These are phyloP conservation scores for Sugiyamaella novakii DNA, from an alignment of 1,139 yeast species.

Conservation along the genomic window DNA sequence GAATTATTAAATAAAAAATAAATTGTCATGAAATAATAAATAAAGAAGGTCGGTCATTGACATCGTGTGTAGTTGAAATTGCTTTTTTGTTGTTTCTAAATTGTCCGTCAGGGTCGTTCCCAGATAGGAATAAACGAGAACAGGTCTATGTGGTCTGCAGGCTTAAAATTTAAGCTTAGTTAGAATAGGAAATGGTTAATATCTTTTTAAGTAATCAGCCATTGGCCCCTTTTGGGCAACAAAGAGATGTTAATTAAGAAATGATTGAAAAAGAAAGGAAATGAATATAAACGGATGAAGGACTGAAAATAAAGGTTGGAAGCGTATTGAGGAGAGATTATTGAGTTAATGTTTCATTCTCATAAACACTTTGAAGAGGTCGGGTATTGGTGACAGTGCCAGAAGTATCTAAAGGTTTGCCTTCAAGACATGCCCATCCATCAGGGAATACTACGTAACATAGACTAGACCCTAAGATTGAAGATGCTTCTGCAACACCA, in stretches of 20 bases:
- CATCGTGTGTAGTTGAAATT: no score
- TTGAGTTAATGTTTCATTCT: conserved; percentile 18
- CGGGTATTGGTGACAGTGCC: not conserved
- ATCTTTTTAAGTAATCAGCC: no score
- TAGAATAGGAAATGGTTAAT: not conserved
- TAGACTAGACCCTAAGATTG: conserved; percentile 44
- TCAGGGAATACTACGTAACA: conserved; percentile 46
- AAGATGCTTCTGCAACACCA: conserved; percentile 46
- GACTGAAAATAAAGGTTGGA: not conserved
- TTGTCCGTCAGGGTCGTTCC: no score
- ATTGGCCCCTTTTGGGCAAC: not conserved
- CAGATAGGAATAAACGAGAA: no score
- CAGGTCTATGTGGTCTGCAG: not conserved
- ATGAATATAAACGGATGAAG: not conserved
- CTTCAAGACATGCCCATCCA: conserved; percentile 44
- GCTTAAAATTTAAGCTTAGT: not conserved
- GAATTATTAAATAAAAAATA: conserved; percentile 4
- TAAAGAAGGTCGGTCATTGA: conserved; percentile 4
- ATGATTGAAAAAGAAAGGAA: not conserved
- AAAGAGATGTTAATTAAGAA: not conserved
- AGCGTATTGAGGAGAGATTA: no score
- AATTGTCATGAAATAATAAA: conserved; percentile 9
- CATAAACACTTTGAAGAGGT: conserved; percentile 22
- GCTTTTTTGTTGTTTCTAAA: no score
- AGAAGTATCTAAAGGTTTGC: conserved; percentile 18